Base-by-base conservation (phyloP, 2,329 filamentous ascomycete genomes). In the Eurotiales sp. region DNA sequence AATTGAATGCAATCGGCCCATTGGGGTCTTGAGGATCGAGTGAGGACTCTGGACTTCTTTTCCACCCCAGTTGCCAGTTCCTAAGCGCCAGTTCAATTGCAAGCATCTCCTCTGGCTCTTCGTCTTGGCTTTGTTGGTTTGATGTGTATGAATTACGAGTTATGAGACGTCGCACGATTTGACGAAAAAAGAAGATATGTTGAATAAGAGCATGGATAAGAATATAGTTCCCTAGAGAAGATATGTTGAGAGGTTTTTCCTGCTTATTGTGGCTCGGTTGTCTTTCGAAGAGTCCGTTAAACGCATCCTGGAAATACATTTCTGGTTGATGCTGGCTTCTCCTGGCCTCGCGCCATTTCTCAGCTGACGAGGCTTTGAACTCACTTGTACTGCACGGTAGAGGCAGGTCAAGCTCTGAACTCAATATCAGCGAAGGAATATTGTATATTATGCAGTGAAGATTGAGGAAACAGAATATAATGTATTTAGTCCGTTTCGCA, bases 201-300 rank as follows among this genome's bases (percentile, higher is more conserved):
- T 88, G 85, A 10, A 87, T 78, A 17, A 88, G 63, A 1, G 83
- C 84, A 57, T 87, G 84, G 8, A 88, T 85, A 29, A 88, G 72
- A 3, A 85, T 77, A 56, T 88, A 87, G 57, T 84, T 83, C 1
- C 84, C 84, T 2, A 86, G 68, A 0, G 81, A 80, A 11, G 61
- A 63, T 12, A 37, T 43, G 23, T 56, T 52, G 14, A 55, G 50
- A 7, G 36, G 22, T 23, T 14, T 44, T 14, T 51, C 17, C 32
- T 15, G n/a, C n/a, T 50, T 40, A 5, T 15, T 23, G 14, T 23
- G 17, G 22, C 17, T 41, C 22, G n/a, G n/a, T n/a, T 32, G 23
- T 32, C 41, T 17, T 3, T 53, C 46, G 15, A 61, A 59, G 15
- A 61, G 32, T 5, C 50, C 43, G 8, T 55, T 44, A 21, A 59